Percentiles rank a stretch among this genome's conserved stretches.
Evolutionary conservation across 129 eudicot genomes (phyloP).

Genomic region (sunflower (Helianthus annuus)): DNA sequence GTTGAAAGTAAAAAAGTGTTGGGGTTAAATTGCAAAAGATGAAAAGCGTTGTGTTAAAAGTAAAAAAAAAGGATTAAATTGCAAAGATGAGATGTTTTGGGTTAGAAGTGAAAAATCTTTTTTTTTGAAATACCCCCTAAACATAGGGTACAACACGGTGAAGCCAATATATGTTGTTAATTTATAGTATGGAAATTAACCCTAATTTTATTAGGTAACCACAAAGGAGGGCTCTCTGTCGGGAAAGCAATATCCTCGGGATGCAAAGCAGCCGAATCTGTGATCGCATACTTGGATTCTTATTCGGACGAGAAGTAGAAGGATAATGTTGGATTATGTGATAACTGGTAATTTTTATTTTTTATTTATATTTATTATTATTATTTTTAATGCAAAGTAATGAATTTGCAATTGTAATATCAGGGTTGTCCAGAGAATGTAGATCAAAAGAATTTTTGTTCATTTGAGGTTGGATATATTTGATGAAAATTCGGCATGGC

Average conservation of each 20-base stretch:
- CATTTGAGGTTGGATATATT: background rate
- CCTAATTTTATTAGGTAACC: constrained; percentile 59
- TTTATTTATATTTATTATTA: too few relatives aligned
- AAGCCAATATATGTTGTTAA: too few relatives aligned
- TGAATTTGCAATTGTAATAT: background rate
- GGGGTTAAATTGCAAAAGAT: too few relatives aligned
- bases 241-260: constrained; percentile 94
- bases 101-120: too few relatives aligned
- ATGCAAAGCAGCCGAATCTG: constrained; percentile 92
- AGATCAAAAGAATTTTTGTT: background rate
- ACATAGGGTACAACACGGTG: too few relatives aligned
- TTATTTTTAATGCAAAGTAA: background rate
- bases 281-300: constrained; percentile 80
- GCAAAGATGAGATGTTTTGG: too few relatives aligned
- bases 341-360: background rate
- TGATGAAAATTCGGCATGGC: background rate
- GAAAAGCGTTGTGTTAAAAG: too few relatives aligned
- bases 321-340: constrained; percentile 16
- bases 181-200: too few relatives aligned
- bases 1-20: too few relatives aligned
- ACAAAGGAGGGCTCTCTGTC: constrained; percentile 91
- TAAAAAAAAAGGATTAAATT: too few relatives aligned
- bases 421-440: background rate
- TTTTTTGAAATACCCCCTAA: too few relatives aligned
- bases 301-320: constrained; percentile 35